Conservation (phyloP, 805 yeast genomes). For the Candida coquimbonensis region DNA sequence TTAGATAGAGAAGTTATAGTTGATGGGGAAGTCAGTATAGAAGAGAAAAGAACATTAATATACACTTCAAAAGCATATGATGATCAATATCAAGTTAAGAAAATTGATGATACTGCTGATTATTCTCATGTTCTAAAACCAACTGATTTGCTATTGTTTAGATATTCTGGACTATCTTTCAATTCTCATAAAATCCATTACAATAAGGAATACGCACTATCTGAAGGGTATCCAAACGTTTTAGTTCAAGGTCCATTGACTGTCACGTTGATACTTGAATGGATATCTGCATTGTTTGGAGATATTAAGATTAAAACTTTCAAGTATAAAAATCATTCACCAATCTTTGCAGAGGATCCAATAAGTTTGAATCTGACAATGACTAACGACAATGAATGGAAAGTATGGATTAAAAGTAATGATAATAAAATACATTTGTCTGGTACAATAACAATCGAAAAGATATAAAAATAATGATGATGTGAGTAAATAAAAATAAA, state of each 20-base stretch:
- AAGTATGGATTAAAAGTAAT: slow-evolving; percentile 18
- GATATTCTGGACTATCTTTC: slow-evolving; percentile 71
- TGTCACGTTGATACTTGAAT: slow-evolving; percentile 51
- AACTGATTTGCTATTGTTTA: slow-evolving; percentile 38
- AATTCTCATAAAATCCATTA: slow-evolving; percentile 84
- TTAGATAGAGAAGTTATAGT: slow-evolving; percentile 42
- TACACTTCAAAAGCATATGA: slow-evolving; percentile 42
- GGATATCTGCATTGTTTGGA: slow-evolving; percentile 29
- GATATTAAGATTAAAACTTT: slow-evolving; percentile 22
- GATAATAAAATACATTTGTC: slow-evolving; percentile 9
- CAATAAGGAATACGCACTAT: slow-evolving; percentile 46
- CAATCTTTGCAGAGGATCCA: slow-evolving; percentile 32
- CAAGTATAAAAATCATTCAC: slow-evolving; percentile 36
- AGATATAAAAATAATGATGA: neutral
- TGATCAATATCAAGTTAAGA: neutral
- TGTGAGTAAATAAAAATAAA: neutral
- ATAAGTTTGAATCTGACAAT: slow-evolving; percentile 19
- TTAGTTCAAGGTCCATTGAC: slow-evolving; percentile 81
- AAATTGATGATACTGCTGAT: slow-evolving; percentile 10
- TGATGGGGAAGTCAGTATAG: slow-evolving; percentile 24
- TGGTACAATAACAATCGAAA: slow-evolving; percentile 10
- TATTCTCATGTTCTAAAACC: slow-evolving; percentile 27
- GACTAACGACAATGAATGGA: slow-evolving; percentile 3
- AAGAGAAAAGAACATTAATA: slow-evolving; percentile 53
- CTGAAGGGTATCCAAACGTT: slow-evolving; percentile 55